These are phyloP conservation scores for Gelatoporia subvermispora DNA, from an alignment of 768 basidiomycete genomes.

Conservation along the genomic window DNA sequence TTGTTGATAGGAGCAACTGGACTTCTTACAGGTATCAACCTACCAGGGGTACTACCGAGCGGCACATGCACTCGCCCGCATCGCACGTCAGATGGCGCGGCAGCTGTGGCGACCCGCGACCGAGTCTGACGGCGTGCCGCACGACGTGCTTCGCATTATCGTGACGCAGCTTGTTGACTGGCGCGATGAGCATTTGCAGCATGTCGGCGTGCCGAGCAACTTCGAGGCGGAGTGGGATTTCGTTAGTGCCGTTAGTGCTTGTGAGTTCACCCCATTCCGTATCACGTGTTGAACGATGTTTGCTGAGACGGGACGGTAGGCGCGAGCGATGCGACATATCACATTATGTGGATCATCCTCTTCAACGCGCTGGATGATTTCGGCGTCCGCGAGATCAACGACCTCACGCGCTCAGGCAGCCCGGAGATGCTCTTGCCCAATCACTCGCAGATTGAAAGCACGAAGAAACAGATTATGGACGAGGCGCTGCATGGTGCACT, in stretches of 20 bases:
- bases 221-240: conserved; percentile 90
- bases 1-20: conserved; percentile 7
- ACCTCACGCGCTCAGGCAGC: conserved; percentile 33
- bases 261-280: conserved; percentile 28
- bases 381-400: conserved; percentile 72
- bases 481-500: conserved; percentile 83
- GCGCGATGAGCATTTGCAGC: conserved; percentile 69
- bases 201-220: conserved; percentile 83
- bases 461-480: conserved; percentile 67
- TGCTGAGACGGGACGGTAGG: too few species aligned
- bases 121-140: conserved; percentile 72
- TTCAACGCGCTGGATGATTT: conserved; percentile 82
- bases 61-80: conserved; percentile 77
- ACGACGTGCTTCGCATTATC: conserved; percentile 55
- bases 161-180: conserved; percentile 59
- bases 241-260: conserved; percentile 65
- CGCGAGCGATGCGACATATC: conserved; percentile 85
- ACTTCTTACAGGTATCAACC: neutral
- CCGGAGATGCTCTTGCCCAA: conserved; percentile 32
- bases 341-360: conserved; percentile 86
- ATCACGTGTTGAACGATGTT: neutral
- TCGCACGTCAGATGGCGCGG: conserved; percentile 76
- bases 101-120: conserved; percentile 77
- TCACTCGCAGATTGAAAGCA: conserved; percentile 50
- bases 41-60: conserved; percentile 78